Evolutionary conservation across 768 basidiomycete species (phyloP).

Genomic region (Strobilomyces confusus): DNA sequence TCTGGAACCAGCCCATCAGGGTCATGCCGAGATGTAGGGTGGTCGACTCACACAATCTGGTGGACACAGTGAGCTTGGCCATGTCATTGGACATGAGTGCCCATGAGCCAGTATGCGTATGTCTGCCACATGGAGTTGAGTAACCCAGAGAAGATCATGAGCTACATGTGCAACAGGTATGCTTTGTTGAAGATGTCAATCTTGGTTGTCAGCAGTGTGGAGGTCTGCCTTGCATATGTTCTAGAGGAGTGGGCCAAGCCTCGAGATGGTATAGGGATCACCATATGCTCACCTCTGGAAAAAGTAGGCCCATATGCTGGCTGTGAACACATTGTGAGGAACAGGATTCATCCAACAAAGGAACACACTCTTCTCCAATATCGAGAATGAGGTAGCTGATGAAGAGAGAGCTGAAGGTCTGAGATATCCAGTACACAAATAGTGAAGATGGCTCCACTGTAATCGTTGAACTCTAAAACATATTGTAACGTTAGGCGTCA

Average conservation of each 20-base stretch:
- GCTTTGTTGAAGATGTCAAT: conserved; percentile 57
- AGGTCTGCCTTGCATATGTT: conserved; percentile 56
- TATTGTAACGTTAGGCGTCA: background rate
- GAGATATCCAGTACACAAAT: no score
- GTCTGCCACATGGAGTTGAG: conserved; percentile 88
- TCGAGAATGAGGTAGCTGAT: conserved; percentile 70
- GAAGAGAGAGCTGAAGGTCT: no score
- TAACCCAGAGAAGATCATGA: conserved; percentile 71
- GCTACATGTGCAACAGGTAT: conserved; percentile 55
- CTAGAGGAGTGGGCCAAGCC: background rate
- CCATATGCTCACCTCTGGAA: conserved; percentile 56
- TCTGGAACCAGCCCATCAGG: conserved; percentile 32
- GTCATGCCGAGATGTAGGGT: background rate
- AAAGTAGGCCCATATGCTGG: conserved; percentile 76
- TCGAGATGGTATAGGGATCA: background rate
- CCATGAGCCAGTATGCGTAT: conserved; percentile 80
- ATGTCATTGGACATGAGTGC: conserved; percentile 84
- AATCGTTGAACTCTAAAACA: conserved; percentile 76
- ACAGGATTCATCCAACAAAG: conserved; percentile 62
- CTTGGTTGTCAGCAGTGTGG: conserved; percentile 33
- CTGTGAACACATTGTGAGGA: conserved; percentile 62
- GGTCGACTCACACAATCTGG: conserved; percentile 66
- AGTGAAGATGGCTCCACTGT: conserved; percentile 72
- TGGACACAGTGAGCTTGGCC: conserved; percentile 72
- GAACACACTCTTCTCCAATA: conserved; percentile 66